Evolutionary conservation across 768 basidiomycete species (phyloP).

Genomic region (Russula lepida): DNA sequence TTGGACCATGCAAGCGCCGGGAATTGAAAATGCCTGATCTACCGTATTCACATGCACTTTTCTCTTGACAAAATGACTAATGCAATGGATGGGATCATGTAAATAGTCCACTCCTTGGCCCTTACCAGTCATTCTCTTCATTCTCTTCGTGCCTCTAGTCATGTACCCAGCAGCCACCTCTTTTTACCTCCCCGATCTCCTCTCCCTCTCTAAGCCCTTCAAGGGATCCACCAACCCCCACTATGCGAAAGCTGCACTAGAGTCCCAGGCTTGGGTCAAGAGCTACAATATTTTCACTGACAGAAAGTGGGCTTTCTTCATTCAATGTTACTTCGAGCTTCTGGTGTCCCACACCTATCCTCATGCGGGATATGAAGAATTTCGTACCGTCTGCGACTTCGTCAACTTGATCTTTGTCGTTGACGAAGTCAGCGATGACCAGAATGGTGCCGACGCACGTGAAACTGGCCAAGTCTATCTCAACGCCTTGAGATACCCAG

Average conservation of each 20-base stretch:
- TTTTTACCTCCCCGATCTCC: conserved; percentile 51
- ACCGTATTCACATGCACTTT: background rate
- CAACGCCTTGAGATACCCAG: conserved; percentile 45
- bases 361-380: conserved; percentile 50
- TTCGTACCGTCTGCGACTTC: conserved; percentile 58
- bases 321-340: conserved; percentile 54
- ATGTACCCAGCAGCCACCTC: conserved; percentile 21
- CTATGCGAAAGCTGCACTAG: conserved; percentile 47
- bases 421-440: conserved; percentile 65
- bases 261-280: conserved; percentile 59
- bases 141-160: background rate
- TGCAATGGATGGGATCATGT: conserved; percentile 8
- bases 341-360: conserved; percentile 57
- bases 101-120: background rate
- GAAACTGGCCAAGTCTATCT: conserved; percentile 47
- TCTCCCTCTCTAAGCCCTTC: conserved; percentile 37
- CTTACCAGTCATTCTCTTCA: background rate
- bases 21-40: background rate
- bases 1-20: background rate
- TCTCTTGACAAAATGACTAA: background rate
- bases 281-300: conserved; percentile 53
- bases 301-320: conserved; percentile 54
- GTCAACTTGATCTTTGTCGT: conserved; percentile 47
- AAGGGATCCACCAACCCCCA: conserved; percentile 49
- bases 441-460: conserved; percentile 49